These are phyloP conservation scores for Hypoxylon sp. DNA, from an alignment of 2,329 filamentous ascomycete genomes.

Conservation along the genomic window DNA sequence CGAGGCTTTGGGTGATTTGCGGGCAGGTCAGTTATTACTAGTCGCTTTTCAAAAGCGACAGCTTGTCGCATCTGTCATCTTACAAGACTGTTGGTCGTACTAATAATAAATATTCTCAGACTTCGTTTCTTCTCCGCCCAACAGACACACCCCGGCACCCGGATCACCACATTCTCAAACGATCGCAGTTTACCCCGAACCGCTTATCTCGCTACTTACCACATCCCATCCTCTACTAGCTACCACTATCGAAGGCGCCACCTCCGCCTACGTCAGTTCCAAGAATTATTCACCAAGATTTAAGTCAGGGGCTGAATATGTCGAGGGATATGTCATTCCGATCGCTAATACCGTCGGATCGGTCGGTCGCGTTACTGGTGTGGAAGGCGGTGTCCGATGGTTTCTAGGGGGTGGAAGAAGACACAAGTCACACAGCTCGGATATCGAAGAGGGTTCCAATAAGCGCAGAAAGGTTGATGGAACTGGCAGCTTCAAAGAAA, in stretches of 20 bases:
- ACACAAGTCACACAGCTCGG: slow-evolving; percentile 59
- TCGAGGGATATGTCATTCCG: slow-evolving; percentile 88
- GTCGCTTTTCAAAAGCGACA: slow-evolving; percentile 25
- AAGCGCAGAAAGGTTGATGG: slow-evolving; percentile 69
- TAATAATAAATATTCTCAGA: slow-evolving; percentile 57
- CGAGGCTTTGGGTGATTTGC: slow-evolving; percentile 79
- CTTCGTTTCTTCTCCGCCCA: slow-evolving; percentile 73
- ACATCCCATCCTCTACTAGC: slow-evolving; percentile 89
- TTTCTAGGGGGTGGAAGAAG: slow-evolving; percentile 74
- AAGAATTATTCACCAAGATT: slow-evolving; percentile 93
- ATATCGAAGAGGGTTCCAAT: slow-evolving; percentile 63
- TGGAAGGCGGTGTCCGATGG: slow-evolving; percentile 88
- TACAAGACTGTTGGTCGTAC: slow-evolving; percentile 27
- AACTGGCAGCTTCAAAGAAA: slow-evolving; percentile 49
- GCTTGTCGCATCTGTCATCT: slow-evolving; percentile 23
- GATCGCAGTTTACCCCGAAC: slow-evolving; percentile 72
- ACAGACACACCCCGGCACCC: slow-evolving; percentile 57
- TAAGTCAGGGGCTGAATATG: slow-evolving; percentile 88
- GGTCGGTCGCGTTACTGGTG: slow-evolving; percentile 85
- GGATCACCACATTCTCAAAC: slow-evolving; percentile 54
- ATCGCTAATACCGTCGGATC: slow-evolving; percentile 88
- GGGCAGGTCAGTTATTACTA: slow-evolving; percentile 69
- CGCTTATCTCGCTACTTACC: slow-evolving; percentile 85
- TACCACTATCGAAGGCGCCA: slow-evolving; percentile 84
- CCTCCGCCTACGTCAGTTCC: slow-evolving; percentile 85